Conservation (phyloP, 805 yeast species). For the Komagataella kurtzmanii region DNA sequence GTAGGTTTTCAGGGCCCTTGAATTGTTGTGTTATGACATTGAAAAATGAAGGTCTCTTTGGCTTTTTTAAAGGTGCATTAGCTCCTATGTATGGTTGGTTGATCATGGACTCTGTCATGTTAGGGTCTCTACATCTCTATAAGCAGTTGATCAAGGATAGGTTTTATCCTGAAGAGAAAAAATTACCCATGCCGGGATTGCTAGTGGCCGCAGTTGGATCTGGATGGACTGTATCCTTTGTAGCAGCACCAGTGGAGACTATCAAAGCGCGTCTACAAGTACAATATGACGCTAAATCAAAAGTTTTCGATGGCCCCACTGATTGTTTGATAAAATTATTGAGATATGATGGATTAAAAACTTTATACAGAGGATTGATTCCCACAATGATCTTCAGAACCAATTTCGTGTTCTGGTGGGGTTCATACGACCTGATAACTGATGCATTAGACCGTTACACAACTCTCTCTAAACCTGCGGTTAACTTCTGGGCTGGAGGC, state of each 20-base stretch:
- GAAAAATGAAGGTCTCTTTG: slow-evolving; percentile 61
- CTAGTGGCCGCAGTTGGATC: slow-evolving; percentile 69
- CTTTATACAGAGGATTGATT: slow-evolving; percentile 69
- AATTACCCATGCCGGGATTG: slow-evolving; percentile 64
- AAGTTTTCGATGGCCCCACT: slow-evolving; percentile 63
- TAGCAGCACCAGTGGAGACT: slow-evolving; percentile 92
- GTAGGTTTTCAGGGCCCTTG: slow-evolving; percentile 65
- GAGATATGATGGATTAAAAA: slow-evolving; percentile 50
- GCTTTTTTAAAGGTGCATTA: slow-evolving; percentile 81
- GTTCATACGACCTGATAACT: slow-evolving; percentile 73
- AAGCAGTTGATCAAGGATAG: slow-evolving; percentile 52
- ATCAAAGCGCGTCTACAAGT: slow-evolving; percentile 83
- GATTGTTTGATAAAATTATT: slow-evolving; percentile 54
- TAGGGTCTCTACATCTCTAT: slow-evolving; percentile 76
- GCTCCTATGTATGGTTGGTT: slow-evolving; percentile 95
- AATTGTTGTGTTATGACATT: slow-evolving; percentile 70
- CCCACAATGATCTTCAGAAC: slow-evolving; percentile 83
- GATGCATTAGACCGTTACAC: slow-evolving; percentile 55
- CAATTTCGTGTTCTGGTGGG: slow-evolving; percentile 89
- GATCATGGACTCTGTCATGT: slow-evolving; percentile 82
- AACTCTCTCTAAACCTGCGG: slow-evolving; percentile 46
- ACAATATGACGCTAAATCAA: slow-evolving; percentile 69
- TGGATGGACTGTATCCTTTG: slow-evolving; percentile 86
- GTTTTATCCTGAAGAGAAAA: slow-evolving; percentile 44
- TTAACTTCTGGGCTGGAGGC: slow-evolving; percentile 91